A percentile compares a stretch with the other conserved stretches of the same genome.
These are phyloP conservation scores for Choanephora cucurbitarum DNA, from an alignment of 371 early-diverging fungal genomes.

Conservation along the genomic window DNA sequence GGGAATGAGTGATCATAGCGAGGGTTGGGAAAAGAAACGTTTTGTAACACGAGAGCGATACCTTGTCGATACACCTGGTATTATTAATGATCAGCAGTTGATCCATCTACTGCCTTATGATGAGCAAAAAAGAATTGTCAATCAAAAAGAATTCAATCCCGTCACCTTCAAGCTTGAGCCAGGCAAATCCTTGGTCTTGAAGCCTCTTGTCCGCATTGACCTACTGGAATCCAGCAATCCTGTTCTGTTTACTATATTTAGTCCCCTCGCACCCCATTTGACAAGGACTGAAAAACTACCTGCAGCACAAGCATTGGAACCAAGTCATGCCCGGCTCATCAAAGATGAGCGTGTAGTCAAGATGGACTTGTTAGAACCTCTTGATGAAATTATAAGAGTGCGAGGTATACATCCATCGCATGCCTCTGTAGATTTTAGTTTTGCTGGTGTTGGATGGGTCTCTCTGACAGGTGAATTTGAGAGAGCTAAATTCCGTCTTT, in stretches of 20 bases:
- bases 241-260: conserved; percentile 60
- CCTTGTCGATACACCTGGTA: conserved; percentile 69
- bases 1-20: conserved; percentile 20
- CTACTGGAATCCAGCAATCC: conserved; percentile 45
- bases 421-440: conserved; percentile 61
- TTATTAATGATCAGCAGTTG: conserved; percentile 60
- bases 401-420: conserved; percentile 49
- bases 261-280: conserved; percentile 58
- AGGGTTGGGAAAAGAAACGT: conserved; percentile 19
- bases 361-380: conserved; percentile 21
- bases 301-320: conserved; percentile 14
- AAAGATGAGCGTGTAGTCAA: conserved; percentile 19
- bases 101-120: conserved; percentile 46
- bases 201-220: conserved; percentile 70
- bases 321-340: conserved; percentile 8
- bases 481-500: conserved; percentile 48
- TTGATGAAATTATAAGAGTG: conserved; percentile 34
- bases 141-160: conserved; percentile 49
- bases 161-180: conserved; percentile 56
- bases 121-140: conserved; percentile 54
- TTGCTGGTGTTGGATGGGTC: conserved; percentile 73
- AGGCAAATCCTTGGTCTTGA: conserved; percentile 58
- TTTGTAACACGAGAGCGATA: conserved; percentile 52
- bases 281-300: conserved; percentile 56
- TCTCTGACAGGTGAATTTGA: conserved; percentile 59